Conservation (phyloP, 2,329 filamentous ascomycete species). For the Meredithiella fracta region DNA sequence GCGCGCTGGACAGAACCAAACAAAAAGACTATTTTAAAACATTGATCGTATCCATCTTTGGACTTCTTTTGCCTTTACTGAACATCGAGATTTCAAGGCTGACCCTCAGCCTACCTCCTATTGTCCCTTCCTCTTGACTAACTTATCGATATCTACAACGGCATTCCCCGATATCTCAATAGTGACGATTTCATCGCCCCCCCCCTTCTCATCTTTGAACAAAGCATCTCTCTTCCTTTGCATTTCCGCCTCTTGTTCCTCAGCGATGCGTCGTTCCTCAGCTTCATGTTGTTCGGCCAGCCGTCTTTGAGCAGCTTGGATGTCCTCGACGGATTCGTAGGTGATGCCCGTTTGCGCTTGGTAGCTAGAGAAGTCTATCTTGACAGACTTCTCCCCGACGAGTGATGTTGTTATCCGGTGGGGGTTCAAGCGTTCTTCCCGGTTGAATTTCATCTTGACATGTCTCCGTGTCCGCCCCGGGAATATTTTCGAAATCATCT, state of each 20-base stretch:
- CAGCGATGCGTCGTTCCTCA: slow-evolving; percentile 26
- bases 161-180: neutral
- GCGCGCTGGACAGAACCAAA: too few species aligned
- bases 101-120: too few species aligned
- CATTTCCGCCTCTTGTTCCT: slow-evolving; percentile 32
- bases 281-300: slow-evolving; percentile 30
- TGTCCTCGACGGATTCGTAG: slow-evolving; percentile 38
- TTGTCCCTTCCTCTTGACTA: neutral
- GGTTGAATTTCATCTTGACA: slow-evolving; percentile 69
- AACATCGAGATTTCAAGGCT: too few species aligned
- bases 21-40: too few species aligned
- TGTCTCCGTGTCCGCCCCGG: slow-evolving; percentile 52
- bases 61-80: too few species aligned
- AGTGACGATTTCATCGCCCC: neutral
- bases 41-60: too few species aligned
- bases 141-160: neutral
- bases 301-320: slow-evolving; percentile 38
- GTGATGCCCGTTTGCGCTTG: slow-evolving; percentile 35
- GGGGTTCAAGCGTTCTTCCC: slow-evolving; percentile 55
- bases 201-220: slow-evolving; percentile 25
- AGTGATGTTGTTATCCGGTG: slow-evolving; percentile 47
- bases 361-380: slow-evolving; percentile 46
- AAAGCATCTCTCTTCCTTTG: slow-evolving; percentile 33
- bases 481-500: slow-evolving; percentile 64
- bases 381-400: slow-evolving; percentile 38